phyloP scores from a whole-genome alignment of 148 eudicot genomes.

The Silene conica region DNA sequence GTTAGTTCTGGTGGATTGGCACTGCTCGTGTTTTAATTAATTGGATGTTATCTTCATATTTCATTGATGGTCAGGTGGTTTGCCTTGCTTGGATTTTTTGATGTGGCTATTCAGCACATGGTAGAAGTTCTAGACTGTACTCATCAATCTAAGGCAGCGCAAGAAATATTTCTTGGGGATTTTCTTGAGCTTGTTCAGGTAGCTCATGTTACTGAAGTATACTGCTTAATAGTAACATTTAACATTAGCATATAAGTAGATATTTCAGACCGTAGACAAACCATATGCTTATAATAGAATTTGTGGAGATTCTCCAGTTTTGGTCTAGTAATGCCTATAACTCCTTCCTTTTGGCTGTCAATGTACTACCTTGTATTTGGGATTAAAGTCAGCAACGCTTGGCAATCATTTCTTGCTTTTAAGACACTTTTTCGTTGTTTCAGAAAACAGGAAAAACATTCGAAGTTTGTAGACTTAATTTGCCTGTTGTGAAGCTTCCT shows the following conservation, averaged over 20 bases:
- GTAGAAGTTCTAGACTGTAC: constrained; percentile 79
- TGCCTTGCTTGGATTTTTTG: constrained; percentile 78
- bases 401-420: neutral
- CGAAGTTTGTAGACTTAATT: constrained; percentile 72
- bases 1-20: neutral
- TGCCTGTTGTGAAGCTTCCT: constrained; percentile 72
- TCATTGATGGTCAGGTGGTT: constrained; percentile 63
- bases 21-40: neutral
- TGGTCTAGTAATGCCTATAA: neutral
- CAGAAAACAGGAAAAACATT: constrained; percentile 91
- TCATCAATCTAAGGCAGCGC: constrained; percentile 83
- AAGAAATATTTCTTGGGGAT: constrained; percentile 83
- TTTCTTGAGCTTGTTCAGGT: constrained; percentile 89
- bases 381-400: neutral
- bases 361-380: neutral
- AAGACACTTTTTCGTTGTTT: constrained; percentile 12
- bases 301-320: neutral
- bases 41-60: neutral
- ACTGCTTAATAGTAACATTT: neutral
- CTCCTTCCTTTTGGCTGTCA: constrained; percentile 8
- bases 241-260: neutral
- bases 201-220: constrained; percentile 1
- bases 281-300: neutral
- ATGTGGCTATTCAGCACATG: constrained; percentile 80
- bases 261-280: neutral